Conservation (phyloP, 2,329 filamentous ascomycete species). For the Colletotrichum sp. region DNA sequence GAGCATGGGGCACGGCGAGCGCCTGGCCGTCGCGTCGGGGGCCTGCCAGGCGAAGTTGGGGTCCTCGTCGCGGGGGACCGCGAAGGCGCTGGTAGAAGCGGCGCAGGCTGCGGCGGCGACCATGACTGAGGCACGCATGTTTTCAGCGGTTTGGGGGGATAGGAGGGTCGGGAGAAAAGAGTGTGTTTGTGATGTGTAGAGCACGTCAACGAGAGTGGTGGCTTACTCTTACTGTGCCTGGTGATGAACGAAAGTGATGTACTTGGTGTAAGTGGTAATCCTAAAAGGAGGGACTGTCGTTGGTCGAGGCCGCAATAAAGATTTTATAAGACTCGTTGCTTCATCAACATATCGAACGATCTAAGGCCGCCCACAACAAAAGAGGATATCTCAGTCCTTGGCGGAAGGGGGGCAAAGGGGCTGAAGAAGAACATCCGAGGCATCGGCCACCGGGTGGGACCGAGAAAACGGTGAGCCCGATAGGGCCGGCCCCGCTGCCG, state of each 20-base stretch:
- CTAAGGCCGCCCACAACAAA: background rate
- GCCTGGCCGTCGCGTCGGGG: slow-evolving; percentile 44
- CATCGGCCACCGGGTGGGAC: background rate
- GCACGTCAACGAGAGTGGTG: background rate
- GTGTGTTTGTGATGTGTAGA: background rate
- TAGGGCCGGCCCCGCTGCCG: background rate
- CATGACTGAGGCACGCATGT: slow-evolving; percentile 12
- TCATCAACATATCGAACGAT: background rate
- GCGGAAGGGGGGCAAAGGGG: background rate
- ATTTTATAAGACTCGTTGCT: background rate
- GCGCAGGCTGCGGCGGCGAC: slow-evolving; percentile 6
- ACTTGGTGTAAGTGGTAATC: background rate
- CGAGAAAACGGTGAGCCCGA: slow-evolving; percentile 1
- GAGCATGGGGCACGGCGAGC: slow-evolving; percentile 27
- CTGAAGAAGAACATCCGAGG: background rate
- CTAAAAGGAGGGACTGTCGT: background rate
- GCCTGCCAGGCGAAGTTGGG: slow-evolving; percentile 1
- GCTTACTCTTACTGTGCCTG: background rate
- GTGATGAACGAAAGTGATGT: background rate
- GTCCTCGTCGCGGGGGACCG: background rate
- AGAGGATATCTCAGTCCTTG: background rate
- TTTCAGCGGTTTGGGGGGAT: background rate
- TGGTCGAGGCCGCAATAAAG: background rate
- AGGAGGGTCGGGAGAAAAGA: background rate
- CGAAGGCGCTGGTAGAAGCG: background rate